Evolutionary conservation across 2,329 filamentous ascomycete genomes (phyloP).

Genomic region (Pseudogymnoascus sp.): DNA sequence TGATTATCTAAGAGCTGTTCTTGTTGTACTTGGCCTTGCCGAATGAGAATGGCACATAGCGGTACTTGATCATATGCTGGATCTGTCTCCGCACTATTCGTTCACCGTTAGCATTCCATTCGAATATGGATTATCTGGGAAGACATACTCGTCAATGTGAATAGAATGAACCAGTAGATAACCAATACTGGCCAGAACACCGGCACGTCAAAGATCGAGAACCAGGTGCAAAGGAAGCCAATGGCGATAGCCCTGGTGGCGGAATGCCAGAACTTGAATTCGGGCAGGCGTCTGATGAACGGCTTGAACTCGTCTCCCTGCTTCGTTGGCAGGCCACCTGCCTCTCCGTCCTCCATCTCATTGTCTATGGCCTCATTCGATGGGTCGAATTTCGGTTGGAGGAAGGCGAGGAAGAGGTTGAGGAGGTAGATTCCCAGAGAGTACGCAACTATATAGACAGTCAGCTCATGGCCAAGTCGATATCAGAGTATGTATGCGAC

Average conservation of each 20-base stretch:
- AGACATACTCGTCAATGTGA: conserved; percentile 83
- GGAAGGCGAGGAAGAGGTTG: conserved; percentile 97
- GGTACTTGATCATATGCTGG: conserved; percentile 99
- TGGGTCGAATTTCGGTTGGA: conserved; percentile 97
- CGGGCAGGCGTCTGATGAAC: conserved; percentile 89
- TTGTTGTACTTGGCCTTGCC: conserved; percentile 78
- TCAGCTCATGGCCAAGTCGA: background rate
- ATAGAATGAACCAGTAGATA: conserved; percentile 97
- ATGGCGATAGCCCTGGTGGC: conserved; percentile 82
- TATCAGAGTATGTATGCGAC: conserved; percentile 18
- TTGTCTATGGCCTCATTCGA: conserved; percentile 86
- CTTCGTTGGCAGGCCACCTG: conserved; percentile 80
- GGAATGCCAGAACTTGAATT: conserved; percentile 99
- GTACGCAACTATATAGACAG: conserved; percentile 66
- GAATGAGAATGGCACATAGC: conserved; percentile 89
- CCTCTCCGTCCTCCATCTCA: conserved; percentile 89
- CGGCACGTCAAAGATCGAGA: conserved; percentile 88
- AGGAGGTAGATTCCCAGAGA: conserved; percentile 97
- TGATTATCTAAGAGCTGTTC: conserved; percentile 38
- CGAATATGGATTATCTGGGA: background rate
- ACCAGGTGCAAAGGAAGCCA: conserved; percentile 84
- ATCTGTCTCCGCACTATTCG: conserved; percentile 90
- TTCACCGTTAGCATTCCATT: background rate
- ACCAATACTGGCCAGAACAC: conserved; percentile 99
- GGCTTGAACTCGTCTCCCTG: conserved; percentile 96